Evolutionary conservation across 164 flowering plant genomes (phyloP).

Genomic region (Buxus sempervirens): DNA sequence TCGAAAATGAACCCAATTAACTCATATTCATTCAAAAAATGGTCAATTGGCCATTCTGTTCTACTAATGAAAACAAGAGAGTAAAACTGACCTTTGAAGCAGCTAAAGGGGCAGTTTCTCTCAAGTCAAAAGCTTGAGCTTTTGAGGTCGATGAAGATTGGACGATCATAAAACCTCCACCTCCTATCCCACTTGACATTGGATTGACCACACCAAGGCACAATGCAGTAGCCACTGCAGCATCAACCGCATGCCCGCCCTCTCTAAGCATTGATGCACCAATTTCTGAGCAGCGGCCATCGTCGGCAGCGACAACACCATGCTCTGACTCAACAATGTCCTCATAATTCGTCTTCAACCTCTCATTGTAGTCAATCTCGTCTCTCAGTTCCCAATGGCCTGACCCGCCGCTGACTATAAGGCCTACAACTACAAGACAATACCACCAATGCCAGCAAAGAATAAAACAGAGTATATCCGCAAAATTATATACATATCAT

Average conservation of each 20-base stretch:
- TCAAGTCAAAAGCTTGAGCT: constrained; percentile 60
- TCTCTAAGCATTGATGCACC: constrained; percentile 51
- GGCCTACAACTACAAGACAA: constrained; percentile 10
- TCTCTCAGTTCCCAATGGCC: constrained; percentile 11
- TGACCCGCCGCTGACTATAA: constrained; percentile 5
- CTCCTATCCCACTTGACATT: constrained; percentile 88
- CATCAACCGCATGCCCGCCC: constrained; percentile 88
- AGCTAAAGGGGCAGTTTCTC: constrained; percentile 90
- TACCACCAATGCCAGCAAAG: neutral
- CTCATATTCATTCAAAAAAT: too few species aligned
- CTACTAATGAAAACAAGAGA: neutral
- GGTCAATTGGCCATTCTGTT: neutral
- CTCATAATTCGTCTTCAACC: constrained; percentile 7
- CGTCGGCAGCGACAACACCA: constrained; percentile 88
- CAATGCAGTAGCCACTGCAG: constrained; percentile 82
- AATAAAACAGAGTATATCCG: neutral
- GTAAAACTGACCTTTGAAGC: constrained; percentile 60
- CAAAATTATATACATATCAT: neutral
- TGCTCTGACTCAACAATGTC: constrained; percentile 51
- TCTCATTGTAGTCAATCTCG: constrained; percentile 6
- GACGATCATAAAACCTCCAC: constrained; percentile 85
- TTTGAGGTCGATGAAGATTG: constrained; percentile 42
- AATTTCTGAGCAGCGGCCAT: constrained; percentile 69
- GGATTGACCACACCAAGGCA: constrained; percentile 84
- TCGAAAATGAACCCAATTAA: too few species aligned